Evolutionary conservation across 2,329 filamentous ascomycete species (phyloP), one percentile per base, ranked within the genome.

Genomic region (Penicillium aurantiogriseum): DNA sequence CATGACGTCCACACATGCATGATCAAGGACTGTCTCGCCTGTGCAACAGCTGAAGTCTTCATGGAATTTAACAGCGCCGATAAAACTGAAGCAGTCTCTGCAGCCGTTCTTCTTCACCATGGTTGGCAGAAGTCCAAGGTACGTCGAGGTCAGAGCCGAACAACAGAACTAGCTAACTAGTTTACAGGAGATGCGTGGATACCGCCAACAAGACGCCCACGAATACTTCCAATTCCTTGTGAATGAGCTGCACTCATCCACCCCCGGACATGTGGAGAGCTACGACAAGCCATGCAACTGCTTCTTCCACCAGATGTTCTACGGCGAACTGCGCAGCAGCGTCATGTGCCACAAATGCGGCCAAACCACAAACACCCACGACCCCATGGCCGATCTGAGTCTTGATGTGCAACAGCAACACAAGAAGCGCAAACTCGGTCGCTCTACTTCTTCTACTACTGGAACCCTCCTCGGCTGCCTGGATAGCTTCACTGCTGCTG

Each of bases 181-280:
- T 17, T 10, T 17, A 36, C 57, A 90, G 75, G 87, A 89, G 59
- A 81, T 92, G 23, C 91, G 93, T 2, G 94, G 92, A 11, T 96
- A 95, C 67, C 91, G 92, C 68, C 93, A 97, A 75, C 93, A 97
- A 77, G 93, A 97, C 71, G 93, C 93, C 0, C 93, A 97, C 71
- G 93, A 97, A 73, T 97, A 96, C 76, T 95, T 97, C 74, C 92
- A 96, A 71, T 97, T 96, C 70, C 84, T 97, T 35, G 88, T 95
- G 36, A 93, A 97, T 77, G 90, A 94, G 67, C 82, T 99, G 17
- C 93, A 97, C 71, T 86, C 89, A 69, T 84, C 78, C 10, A 80
- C 91, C 40, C 94, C 92, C 66, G 87, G 87, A 15, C 87, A 90
- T 63, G 83, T 84, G 39, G 88, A 86, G 69, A 83, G 79, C 65